Conservation (phyloP, 768 basidiomycete species). For the Hericium coralloides region DNA sequence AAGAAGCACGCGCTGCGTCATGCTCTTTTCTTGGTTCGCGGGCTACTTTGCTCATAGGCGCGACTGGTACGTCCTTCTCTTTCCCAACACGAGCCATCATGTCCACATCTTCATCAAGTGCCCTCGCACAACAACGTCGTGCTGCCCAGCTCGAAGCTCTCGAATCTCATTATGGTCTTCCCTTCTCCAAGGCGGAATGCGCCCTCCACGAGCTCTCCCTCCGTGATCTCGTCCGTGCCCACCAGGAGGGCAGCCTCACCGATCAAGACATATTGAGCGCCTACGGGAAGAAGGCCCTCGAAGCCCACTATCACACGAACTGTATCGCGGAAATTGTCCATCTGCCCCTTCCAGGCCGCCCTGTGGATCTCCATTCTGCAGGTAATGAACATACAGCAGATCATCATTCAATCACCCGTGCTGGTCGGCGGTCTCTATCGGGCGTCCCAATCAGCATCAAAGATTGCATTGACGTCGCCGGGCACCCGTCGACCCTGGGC, state of each 20-base stretch:
- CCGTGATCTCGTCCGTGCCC: slow-evolving; percentile 26
- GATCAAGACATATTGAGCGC: slow-evolving; percentile 26
- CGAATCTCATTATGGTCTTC: background rate
- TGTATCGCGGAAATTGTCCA: slow-evolving; percentile 38
- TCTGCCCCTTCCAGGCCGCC: background rate
- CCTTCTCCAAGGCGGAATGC: slow-evolving; percentile 16
- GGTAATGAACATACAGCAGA: background rate
- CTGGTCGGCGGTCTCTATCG: slow-evolving; percentile 21
- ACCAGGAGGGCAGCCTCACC: slow-evolving; percentile 20
- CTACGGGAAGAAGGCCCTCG: slow-evolving; percentile 32
- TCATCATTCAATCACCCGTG: background rate
- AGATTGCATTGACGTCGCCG: slow-evolving; percentile 36
- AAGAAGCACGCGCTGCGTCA: too few relatives aligned
- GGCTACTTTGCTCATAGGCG: background rate
- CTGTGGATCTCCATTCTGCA: background rate
- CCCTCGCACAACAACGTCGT: background rate
- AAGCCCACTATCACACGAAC: slow-evolving; percentile 36
- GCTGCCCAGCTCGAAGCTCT: background rate
- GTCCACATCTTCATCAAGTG: background rate
- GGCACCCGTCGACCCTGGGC: slow-evolving; percentile 38
- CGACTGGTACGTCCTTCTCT: background rate
- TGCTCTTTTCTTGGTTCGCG: background rate
- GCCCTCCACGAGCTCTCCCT: slow-evolving; percentile 29
- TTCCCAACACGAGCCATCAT: background rate
- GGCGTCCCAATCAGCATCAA: slow-evolving; percentile 44